Percentiles rank a stretch among this genome's conserved stretches.
These are phyloP conservation scores for Fusarium devonianum DNA, from an alignment of 2,329 filamentous ascomycete species.

Conservation along the genomic window DNA sequence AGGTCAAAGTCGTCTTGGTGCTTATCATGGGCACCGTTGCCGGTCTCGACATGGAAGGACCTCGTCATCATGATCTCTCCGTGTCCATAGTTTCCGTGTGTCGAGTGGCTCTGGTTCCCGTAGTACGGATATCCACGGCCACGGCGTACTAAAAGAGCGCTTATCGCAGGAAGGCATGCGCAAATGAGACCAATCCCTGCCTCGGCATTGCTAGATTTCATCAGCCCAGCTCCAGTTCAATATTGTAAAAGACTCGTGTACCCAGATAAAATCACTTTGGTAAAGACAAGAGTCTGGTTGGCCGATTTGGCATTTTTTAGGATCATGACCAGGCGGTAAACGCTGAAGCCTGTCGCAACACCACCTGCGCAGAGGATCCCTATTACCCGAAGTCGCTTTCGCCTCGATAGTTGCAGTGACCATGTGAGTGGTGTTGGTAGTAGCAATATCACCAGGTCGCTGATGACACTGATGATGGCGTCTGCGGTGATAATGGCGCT, in stretches of 20 bases:
- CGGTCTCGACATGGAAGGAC: slow-evolving; percentile 40
- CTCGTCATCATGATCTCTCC: slow-evolving; percentile 44
- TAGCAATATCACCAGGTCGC: slow-evolving; percentile 26
- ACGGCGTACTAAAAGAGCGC: slow-evolving; percentile 25
- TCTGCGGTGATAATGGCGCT: slow-evolving; percentile 31
- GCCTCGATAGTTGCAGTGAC: slow-evolving; percentile 22
- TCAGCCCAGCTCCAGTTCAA: neutral
- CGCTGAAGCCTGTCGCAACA: slow-evolving; percentile 26
- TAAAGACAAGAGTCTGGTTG: slow-evolving; percentile 30
- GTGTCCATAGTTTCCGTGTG: slow-evolving; percentile 6
- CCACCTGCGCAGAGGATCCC: slow-evolving; percentile 33
- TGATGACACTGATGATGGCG: slow-evolving; percentile 30
- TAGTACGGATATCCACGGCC: slow-evolving; percentile 35
- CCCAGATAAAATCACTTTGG: slow-evolving; percentile 31
- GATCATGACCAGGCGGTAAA: slow-evolving; percentile 28
- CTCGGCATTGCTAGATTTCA: slow-evolving; percentile 21
- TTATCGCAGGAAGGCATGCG: slow-evolving; percentile 30
- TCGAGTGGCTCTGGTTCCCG: slow-evolving; percentile 30
- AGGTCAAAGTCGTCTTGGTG: slow-evolving; percentile 19
- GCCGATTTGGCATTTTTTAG: slow-evolving; percentile 15
- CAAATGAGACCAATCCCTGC: slow-evolving; percentile 29
- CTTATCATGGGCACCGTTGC: slow-evolving; percentile 17
- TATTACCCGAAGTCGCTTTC: slow-evolving; percentile 25
- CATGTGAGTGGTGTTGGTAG: slow-evolving; percentile 26
- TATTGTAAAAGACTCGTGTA: neutral